Conservation (phyloP, 768 basidiomycete genomes). For the Tulasnella sp. region DNA sequence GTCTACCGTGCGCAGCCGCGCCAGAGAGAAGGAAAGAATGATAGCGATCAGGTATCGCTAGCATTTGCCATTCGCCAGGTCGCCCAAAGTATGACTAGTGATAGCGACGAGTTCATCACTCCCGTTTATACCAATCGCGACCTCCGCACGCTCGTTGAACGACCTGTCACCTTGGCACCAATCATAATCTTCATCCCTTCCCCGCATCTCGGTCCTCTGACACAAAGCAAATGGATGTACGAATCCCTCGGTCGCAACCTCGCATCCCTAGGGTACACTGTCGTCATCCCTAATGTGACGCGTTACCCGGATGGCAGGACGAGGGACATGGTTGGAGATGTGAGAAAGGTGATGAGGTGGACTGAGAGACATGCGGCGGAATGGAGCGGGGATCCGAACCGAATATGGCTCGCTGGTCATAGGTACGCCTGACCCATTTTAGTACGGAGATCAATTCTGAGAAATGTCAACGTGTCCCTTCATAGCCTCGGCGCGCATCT, state of each 20-base stretch:
- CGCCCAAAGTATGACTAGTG: too few relatives aligned
- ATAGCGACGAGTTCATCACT: too few relatives aligned
- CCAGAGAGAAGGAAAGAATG: too few relatives aligned
- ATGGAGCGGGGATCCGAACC: conserved; percentile 19
- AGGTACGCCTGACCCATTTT: not conserved
- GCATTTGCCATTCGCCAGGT: too few relatives aligned
- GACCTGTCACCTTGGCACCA: too few relatives aligned
- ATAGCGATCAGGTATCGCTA: too few relatives aligned
- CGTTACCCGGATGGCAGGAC: conserved; percentile 6
- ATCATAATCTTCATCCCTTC: conserved; percentile 14
- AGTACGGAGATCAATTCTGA: not conserved
- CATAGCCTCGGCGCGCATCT: conserved; percentile 18
- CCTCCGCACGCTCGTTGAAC: too few relatives aligned
- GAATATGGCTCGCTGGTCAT: conserved; percentile 19
- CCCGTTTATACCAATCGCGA: too few relatives aligned
- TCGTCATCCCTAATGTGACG: conserved; percentile 17
- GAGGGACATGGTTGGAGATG: conserved; percentile 10
- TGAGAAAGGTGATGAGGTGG: conserved; percentile 17
- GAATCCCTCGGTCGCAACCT: conserved; percentile 16
- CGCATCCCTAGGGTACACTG: conserved; percentile 11
- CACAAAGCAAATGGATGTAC: conserved; percentile 16
- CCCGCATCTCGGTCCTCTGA: conserved; percentile 15
- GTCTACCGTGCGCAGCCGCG: conserved; percentile 7
- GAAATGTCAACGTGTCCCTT: not conserved
- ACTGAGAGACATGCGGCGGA: not conserved